Base-by-base conservation (phyloP, 768 basidiomycete species). In the Lanmaoa pseudosensibilis region DNA sequence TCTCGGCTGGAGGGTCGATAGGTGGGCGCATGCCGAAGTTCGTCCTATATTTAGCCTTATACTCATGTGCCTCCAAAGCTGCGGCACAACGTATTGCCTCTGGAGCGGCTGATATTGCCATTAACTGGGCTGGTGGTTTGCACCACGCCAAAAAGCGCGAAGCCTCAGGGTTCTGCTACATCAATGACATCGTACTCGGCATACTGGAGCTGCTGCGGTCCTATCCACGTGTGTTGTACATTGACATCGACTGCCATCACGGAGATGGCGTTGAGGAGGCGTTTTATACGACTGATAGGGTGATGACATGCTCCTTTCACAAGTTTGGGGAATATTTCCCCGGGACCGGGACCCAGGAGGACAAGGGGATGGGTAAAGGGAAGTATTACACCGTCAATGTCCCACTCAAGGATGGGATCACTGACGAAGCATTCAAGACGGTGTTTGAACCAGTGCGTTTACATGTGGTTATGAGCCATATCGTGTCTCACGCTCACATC, bases 131-230 rank as follows among this genome's bases (percentile, higher is more conserved):
- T 1, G 97, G 97, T 10, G 97, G 97, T 2, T 81, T 99, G 4
- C 97, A 99, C 74, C 97, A 99, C 72, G 97, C 97, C n/a, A 99
- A 99, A 77, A 98, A 98, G 72, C 84, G 91, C 53, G 97, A 98
- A 75, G 97, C 96, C 0, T 92, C 90, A 8, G 97, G 97, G 15
- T 99, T 99, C 75, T 99, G 97, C 79, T 99, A 98, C 78, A 88
- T 98, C 74, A 99, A 99, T 72, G 92, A 95, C 72, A 99, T 98
- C 69, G 94, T 97, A 1, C 86, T 98, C 25, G 89, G 86, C 43
- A 96, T 97, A 38, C 81, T 99, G 46, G 96, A 97, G 71, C 85
- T 99, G 9, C 77, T 96, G n/a, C 84, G 94, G 62, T 83, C 78
- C 53, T 85, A 85, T 66, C 80, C 91, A 3, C 87, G 97, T 51